A percentile compares a stretch with the other conserved stretches of the same genome.
These are phyloP conservation scores for Hypoxylon sp. DNA, from an alignment of 2,329 filamentous ascomycete species.

Conservation along the genomic window DNA sequence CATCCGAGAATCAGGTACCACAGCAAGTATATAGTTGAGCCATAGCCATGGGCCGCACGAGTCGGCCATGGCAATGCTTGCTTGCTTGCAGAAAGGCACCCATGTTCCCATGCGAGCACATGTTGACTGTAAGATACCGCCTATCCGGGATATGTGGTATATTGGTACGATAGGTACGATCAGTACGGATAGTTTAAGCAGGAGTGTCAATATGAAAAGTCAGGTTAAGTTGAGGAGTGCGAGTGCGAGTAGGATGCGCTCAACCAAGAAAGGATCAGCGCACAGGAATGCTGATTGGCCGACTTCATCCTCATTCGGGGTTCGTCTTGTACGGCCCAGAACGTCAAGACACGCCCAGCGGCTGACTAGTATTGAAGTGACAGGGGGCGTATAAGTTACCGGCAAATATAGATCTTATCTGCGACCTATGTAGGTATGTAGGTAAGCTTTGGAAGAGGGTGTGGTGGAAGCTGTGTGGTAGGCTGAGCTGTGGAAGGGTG, in stretches of 20 bases:
- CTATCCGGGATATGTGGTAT: conserved; percentile 10
- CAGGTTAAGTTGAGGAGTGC: conserved; percentile 9
- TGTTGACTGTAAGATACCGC: conserved; percentile 17
- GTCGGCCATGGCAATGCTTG: conserved; percentile 32
- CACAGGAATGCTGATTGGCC: conserved; percentile 42
- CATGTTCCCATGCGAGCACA: conserved; percentile 28
- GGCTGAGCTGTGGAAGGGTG: conserved; percentile 33
- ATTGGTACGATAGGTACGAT: conserved; percentile 6
- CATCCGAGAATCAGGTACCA: conserved; percentile 22
- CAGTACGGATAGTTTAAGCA: background rate
- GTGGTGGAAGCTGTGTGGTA: conserved; percentile 6
- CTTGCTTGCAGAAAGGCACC: conserved; percentile 22
- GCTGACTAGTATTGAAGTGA: conserved; percentile 22
- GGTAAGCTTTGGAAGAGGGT: conserved; percentile 5
- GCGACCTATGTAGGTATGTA: too few relatives aligned
- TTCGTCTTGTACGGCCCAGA: conserved; percentile 22
- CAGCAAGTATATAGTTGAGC: conserved; percentile 1
- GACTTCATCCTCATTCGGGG: conserved; percentile 39
- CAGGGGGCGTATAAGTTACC: conserved; percentile 27
- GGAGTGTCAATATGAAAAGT: conserved; percentile 23
- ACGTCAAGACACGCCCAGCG: conserved; percentile 21
- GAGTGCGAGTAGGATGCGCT: conserved; percentile 32
- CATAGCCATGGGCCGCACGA: conserved; percentile 19
- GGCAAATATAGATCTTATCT: conserved; percentile 43
- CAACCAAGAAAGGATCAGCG: conserved; percentile 31